Evolutionary conservation across 495 filamentous ascomycete species (phyloP).

Genomic region (Daldinia bambusicola): DNA sequence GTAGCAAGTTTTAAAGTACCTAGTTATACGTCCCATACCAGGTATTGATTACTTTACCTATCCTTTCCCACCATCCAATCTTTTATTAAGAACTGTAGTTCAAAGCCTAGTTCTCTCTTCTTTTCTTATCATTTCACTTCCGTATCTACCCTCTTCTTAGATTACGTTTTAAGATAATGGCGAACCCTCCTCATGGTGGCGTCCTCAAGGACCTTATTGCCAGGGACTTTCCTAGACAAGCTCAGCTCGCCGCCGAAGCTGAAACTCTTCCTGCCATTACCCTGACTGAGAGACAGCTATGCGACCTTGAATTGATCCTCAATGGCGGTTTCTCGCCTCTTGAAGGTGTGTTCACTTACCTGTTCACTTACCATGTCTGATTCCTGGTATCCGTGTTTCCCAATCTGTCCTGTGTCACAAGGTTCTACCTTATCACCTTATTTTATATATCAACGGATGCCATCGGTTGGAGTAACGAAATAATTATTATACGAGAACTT

Average conservation of each 20-base stretch:
- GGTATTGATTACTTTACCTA: background rate
- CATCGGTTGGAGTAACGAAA: slow-evolving; percentile 2
- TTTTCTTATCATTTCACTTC: slow-evolving; percentile 7
- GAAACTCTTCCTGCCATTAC: slow-evolving; percentile 86
- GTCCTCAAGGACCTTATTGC: slow-evolving; percentile 96
- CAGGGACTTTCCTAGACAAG: slow-evolving; percentile 81
- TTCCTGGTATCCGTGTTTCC: slow-evolving; percentile 6
- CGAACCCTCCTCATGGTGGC: slow-evolving; percentile 91
- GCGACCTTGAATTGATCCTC: slow-evolving; percentile 95
- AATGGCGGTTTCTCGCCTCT: slow-evolving; percentile 97
- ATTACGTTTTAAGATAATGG: slow-evolving; percentile 52
- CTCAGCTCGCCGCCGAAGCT: slow-evolving; percentile 81
- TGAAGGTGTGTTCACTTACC: slow-evolving; percentile 73
- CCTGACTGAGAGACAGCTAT: slow-evolving; percentile 92
- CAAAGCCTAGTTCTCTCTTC: background rate
- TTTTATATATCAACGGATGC: slow-evolving; percentile 5
- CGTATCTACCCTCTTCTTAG: slow-evolving; percentile 7
- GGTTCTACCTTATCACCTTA: background rate
- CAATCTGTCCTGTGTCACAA: slow-evolving; percentile 31
- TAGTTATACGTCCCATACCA: background rate
- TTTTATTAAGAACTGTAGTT: slow-evolving; percentile 17
- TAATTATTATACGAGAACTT: background rate
- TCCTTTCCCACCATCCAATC: background rate
- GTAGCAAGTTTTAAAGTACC: background rate
- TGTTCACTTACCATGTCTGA: slow-evolving; percentile 45